phyloP scores from a whole-genome alignment of 805 yeast genomes.

The Sugiyamaella qingdaonensis region DNA sequence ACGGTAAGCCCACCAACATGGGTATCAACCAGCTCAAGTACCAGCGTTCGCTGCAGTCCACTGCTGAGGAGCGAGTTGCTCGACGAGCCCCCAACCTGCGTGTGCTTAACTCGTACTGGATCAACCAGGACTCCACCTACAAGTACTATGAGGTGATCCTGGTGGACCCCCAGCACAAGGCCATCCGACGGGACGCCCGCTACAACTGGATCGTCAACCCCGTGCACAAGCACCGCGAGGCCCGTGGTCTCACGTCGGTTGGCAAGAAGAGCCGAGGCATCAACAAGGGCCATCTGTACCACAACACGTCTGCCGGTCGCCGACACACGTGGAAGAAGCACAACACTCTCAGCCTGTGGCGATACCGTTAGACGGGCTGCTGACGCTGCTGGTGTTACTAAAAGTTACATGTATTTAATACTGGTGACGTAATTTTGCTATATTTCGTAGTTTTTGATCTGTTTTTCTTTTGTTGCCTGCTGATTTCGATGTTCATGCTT shows the following conservation, averaged over 20 bases:
- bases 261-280: constrained; percentile 99
- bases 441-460: no score
- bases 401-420: background rate
- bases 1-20: constrained; percentile 99
- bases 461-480: no score
- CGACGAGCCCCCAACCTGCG: constrained; percentile 98
- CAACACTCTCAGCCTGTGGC: constrained; percentile 98
- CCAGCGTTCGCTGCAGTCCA: constrained; percentile 96
- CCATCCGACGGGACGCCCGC: constrained; percentile 97
- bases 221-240: constrained; percentile 99
- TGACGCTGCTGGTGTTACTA: background rate
- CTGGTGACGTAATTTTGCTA: background rate
- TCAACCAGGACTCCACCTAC: constrained; percentile 99
- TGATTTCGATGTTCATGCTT: no score
- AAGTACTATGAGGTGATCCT: constrained; percentile 98
- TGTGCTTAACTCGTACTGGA: constrained; percentile 99
- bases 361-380: constrained; percentile 81
- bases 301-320: constrained; percentile 98
- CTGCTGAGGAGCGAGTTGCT: constrained; percentile 99
- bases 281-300: constrained; percentile 99
- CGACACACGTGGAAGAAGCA: constrained; percentile 99
- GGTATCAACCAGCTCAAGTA: constrained; percentile 99
- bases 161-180: constrained; percentile 97
- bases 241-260: constrained; percentile 96
- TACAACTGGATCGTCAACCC: constrained; percentile 99